Percentiles rank a stretch among this genome's conserved stretches.
These are phyloP conservation scores for Argentina anserina DNA, from an alignment of 306 rosid genomes.

Conservation along the genomic window DNA sequence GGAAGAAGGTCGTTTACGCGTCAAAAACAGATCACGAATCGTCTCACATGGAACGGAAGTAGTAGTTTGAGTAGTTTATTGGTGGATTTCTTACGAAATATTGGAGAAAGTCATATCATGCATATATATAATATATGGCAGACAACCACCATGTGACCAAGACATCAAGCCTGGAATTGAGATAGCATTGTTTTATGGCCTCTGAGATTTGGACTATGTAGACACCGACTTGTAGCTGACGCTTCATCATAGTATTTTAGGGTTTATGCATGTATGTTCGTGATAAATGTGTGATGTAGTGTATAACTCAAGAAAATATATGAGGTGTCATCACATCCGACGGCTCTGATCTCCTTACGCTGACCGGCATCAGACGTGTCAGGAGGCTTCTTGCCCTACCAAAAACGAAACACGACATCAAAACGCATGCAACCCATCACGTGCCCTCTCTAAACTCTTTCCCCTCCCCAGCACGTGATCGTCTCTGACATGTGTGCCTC, in stretches of 20 bases:
- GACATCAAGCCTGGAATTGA: neutral
- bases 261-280: neutral
- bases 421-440: conserved; percentile 33
- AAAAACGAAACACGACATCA: conserved; percentile 5
- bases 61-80: neutral
- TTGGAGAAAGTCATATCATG: conserved; percentile 6
- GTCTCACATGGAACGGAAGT: conserved; percentile 26
- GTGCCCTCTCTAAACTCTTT: conserved; percentile 18
- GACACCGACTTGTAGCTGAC: conserved; percentile 3
- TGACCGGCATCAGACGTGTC: conserved; percentile 1
- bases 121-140: neutral
- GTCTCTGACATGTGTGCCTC: conserved; percentile 27
- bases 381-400: conserved; percentile 13
- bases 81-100: neutral
- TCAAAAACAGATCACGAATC: conserved; percentile 1
- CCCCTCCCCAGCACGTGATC: conserved; percentile 38
- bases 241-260: neutral
- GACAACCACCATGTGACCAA: neutral
- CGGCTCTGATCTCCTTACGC: neutral
- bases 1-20: conserved; percentile 8
- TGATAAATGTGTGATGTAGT: too few relatives aligned
- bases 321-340: neutral
- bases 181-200: neutral
- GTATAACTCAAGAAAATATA: too few relatives aligned
- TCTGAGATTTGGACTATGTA: neutral